Percentiles rank a stretch among this genome's conserved stretches.
phyloP scores from a whole-genome alignment of 306 rosid genomes.

The Rosa lucieae region DNA sequence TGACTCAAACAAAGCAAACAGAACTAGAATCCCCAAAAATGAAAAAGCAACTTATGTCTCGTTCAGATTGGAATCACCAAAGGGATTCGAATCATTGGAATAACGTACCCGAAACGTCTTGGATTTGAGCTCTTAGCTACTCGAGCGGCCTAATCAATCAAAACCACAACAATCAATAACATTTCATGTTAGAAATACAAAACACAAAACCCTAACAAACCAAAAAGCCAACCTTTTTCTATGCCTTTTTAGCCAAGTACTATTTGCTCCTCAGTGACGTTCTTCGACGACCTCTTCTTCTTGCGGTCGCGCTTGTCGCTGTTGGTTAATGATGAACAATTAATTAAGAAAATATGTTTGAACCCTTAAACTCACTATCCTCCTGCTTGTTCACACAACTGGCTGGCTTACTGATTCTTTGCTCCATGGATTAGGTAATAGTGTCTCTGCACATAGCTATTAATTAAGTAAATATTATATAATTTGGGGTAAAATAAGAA shows the following conservation, averaged over 20 bases:
- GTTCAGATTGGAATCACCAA: slow-evolving; percentile 90
- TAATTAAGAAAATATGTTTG: too few species aligned
- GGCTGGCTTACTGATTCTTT: too few species aligned
- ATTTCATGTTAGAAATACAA: neutral
- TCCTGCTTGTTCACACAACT: too few species aligned
- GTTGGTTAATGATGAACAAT: neutral
- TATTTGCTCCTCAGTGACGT: slow-evolving; percentile 61
- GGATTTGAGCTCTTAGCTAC: slow-evolving; percentile 69
- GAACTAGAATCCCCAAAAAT: slow-evolving; percentile 1
- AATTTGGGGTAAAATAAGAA: too few species aligned
- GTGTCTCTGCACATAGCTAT: too few species aligned
- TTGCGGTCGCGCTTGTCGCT: slow-evolving; percentile 34
- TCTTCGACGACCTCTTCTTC: slow-evolving; percentile 55
- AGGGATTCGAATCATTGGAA: slow-evolving; percentile 89
- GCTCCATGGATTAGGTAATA: too few species aligned
- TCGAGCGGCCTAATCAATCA: slow-evolving; percentile 46
- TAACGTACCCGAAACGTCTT: slow-evolving; percentile 60
- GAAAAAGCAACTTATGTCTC: slow-evolving; percentile 49
- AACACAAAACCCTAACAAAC: slow-evolving; percentile 1
- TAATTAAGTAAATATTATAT: too few species aligned
- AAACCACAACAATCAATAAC: neutral
- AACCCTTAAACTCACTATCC: too few species aligned
- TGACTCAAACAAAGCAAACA: neutral
- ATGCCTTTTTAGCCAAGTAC: slow-evolving; percentile 77
- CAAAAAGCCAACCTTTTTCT: slow-evolving; percentile 56